A percentile compares a stretch with the other conserved stretches of the same genome.
These are phyloP conservation scores for Leccinum insigne DNA, from an alignment of 1,284 basidiomycete genomes.

Conservation along the genomic window DNA sequence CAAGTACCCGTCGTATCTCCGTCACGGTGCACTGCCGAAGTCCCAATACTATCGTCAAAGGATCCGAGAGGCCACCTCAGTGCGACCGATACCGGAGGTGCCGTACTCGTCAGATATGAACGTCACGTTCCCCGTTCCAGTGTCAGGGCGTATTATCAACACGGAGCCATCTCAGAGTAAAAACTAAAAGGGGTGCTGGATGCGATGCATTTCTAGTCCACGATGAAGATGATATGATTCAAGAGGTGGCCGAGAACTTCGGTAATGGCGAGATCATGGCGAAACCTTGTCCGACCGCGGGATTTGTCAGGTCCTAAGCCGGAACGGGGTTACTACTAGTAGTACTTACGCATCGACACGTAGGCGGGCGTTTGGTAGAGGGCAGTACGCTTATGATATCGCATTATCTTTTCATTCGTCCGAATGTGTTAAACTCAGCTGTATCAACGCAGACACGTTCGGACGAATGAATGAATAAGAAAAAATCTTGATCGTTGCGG, in stretches of 20 bases:
- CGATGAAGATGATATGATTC: background rate
- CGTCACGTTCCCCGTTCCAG: constrained; percentile 1
- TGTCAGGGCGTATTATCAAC: background rate
- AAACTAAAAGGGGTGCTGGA: constrained; percentile 3
- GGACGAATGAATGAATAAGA: constrained; percentile 14
- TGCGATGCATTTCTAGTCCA: background rate
- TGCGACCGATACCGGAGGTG: background rate
- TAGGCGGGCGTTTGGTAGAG: background rate
- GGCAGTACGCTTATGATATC: constrained; percentile 17
- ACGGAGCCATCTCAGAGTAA: constrained; percentile 3
- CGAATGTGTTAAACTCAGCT: background rate
- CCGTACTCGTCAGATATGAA: constrained; percentile 5
- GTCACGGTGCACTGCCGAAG: constrained; percentile 9
- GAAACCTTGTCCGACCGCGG: constrained; percentile 11
- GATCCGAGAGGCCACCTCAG: constrained; percentile 5
- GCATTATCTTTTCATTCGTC: background rate
- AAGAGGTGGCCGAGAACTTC: background rate
- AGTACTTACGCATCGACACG: background rate
- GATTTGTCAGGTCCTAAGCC: constrained; percentile 10
- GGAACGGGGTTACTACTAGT: constrained; percentile 4
- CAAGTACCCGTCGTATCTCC: constrained; percentile 12
- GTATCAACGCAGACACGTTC: background rate
- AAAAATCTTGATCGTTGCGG: background rate
- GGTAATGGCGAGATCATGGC: background rate
- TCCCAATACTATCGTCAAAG: constrained; percentile 12